Percentiles rank a stretch among this genome's conserved stretches.
Evolutionary conservation across 306 rosid species (phyloP).

Genomic region (Senna siamea): DNA sequence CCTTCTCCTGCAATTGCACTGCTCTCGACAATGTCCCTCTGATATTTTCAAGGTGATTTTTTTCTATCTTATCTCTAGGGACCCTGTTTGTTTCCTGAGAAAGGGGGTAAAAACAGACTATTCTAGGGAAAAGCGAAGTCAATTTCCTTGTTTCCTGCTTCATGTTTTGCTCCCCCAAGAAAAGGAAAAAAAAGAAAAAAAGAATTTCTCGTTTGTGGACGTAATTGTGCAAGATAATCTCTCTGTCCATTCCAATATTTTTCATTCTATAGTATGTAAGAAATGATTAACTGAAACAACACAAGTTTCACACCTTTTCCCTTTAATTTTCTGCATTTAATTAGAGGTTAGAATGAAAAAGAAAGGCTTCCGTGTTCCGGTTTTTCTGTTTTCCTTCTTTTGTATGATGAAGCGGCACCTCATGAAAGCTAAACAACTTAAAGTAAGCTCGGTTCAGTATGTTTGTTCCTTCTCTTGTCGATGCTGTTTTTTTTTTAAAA

Average conservation of each 20-base stretch:
- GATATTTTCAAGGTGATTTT: slow-evolving; percentile 54
- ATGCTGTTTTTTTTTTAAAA: neutral
- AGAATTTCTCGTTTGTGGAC: neutral
- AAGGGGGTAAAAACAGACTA: neutral
- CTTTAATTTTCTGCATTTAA: neutral
- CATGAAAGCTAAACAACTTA: neutral
- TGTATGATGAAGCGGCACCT: neutral
- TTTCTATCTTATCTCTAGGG: slow-evolving; percentile 19
- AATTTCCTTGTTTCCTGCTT: neutral
- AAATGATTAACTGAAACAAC: slow-evolving; percentile 8
- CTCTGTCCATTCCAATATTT: neutral
- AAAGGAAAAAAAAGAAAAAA: neutral
- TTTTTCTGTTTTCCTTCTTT: neutral
- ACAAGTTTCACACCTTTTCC: neutral
- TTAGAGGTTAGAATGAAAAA: neutral
- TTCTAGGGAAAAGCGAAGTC: neutral
- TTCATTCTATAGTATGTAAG: neutral
- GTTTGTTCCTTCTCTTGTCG: neutral
- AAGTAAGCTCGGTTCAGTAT: slow-evolving; percentile 3
- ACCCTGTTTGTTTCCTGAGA: slow-evolving; percentile 38
- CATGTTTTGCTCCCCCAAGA: neutral
- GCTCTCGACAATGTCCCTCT: slow-evolving; percentile 52
- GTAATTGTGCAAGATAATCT: neutral
- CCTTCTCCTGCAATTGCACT: slow-evolving; percentile 32
- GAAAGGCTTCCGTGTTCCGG: neutral